phyloP scores from a whole-genome alignment of 106 monocot species.

The Cymbidium sinense region DNA sequence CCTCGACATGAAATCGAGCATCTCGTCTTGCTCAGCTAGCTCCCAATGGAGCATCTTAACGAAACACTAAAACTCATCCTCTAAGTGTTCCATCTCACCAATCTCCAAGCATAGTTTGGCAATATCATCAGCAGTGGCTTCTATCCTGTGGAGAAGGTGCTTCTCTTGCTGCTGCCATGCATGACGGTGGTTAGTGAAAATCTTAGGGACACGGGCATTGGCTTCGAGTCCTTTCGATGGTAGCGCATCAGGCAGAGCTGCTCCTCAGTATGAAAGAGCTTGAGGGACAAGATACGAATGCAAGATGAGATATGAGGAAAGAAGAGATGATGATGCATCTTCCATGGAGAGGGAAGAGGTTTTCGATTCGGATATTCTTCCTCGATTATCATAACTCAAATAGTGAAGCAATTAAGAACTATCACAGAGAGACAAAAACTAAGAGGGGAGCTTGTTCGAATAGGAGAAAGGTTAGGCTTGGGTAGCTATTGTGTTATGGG shows the following conservation, averaged over 20 bases:
- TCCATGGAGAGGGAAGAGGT: neutral
- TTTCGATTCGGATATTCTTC: neutral
- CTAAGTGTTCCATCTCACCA: constrained; percentile 22
- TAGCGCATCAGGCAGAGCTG: constrained; percentile 55
- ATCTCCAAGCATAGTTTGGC: constrained; percentile 21
- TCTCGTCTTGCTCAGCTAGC: constrained; percentile 50
- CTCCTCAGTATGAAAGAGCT: constrained; percentile 79
- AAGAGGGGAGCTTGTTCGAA: no score
- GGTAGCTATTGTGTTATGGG: no score
- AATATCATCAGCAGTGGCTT: constrained; percentile 24
- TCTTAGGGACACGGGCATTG: constrained; percentile 89
- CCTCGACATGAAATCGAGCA: constrained; percentile 40
- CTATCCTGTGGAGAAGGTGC: constrained; percentile 38
- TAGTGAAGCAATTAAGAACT: neutral
- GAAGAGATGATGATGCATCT: neutral
- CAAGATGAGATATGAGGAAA: constrained; percentile 71
- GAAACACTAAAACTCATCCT: constrained; percentile 20
- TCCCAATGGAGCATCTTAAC: constrained; percentile 43
- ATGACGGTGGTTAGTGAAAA: constrained; percentile 81
- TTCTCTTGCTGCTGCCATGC: constrained; percentile 69
- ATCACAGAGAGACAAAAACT: neutral
- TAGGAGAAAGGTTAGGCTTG: no score
- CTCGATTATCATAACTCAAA: neutral
- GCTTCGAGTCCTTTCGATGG: constrained; percentile 68
- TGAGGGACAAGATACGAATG: constrained; percentile 54